Evolutionary conservation across 148 eudicot genomes (phyloP).

Genomic region (Mesembryanthemum crystallinum): DNA sequence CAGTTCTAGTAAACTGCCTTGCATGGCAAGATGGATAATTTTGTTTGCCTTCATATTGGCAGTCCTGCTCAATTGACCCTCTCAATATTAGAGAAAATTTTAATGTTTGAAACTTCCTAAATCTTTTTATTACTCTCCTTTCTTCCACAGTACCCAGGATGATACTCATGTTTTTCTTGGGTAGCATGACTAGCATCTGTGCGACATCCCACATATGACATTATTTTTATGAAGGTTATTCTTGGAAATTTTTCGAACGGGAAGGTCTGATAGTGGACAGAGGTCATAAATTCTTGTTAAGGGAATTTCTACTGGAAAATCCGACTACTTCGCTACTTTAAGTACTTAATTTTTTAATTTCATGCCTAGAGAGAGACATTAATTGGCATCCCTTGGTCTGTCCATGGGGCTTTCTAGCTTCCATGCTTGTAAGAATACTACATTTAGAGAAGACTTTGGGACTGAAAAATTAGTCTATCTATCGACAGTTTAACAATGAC

Average conservation of each 20-base stretch:
- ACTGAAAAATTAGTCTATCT: no score
- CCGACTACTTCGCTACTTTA: neutral
- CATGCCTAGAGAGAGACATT: neutral
- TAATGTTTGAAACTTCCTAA: neutral
- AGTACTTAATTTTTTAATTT: neutral
- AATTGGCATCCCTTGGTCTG: neutral
- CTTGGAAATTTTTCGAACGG: neutral
- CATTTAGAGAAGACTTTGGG: no score
- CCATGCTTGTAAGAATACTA: no score
- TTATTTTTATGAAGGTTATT: neutral
- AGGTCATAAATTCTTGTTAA: neutral
- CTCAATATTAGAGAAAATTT: neutral
- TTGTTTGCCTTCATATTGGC: no score
- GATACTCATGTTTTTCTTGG: neutral
- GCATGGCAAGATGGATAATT: no score
- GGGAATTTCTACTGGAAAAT: neutral
- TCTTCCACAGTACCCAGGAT: neutral
- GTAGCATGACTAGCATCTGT: neutral
- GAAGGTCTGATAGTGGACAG: neutral
- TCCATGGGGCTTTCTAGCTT: no score
- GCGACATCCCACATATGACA: neutral
- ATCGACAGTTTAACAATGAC: no score
- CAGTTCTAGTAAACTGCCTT: no score
- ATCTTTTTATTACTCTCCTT: neutral
- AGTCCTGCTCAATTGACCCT: neutral